These are phyloP conservation scores for Sporothrix sp. DNA, from an alignment of 2,329 filamentous ascomycete species.

Conservation along the genomic window DNA sequence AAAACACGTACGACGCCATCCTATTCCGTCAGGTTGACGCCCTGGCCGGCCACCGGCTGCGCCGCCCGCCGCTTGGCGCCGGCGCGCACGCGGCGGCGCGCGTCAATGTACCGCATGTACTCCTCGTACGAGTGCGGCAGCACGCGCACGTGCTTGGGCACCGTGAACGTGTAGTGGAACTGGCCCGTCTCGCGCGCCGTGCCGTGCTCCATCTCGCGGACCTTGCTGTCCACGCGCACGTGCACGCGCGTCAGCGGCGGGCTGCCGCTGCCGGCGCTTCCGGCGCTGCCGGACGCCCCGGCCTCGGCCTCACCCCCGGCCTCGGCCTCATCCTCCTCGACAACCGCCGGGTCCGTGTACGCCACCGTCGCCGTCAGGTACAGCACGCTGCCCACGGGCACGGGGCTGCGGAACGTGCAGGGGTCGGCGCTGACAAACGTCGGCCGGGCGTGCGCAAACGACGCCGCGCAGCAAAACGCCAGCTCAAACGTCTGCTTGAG, in stretches of 20 bases:
- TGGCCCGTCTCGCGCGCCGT: constrained; percentile 58
- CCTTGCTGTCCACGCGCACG: constrained; percentile 61
- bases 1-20: background rate
- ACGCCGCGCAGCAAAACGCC: constrained; percentile 55
- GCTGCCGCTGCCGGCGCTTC: constrained; percentile 19
- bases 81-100: constrained; percentile 29
- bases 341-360: constrained; percentile 53
- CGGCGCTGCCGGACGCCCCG: constrained; percentile 15
- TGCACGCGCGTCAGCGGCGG: constrained; percentile 45
- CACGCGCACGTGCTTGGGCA: constrained; percentile 29
- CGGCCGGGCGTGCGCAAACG: constrained; percentile 11
- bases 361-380: constrained; percentile 64
- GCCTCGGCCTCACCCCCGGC: background rate
- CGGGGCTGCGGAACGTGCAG: constrained; percentile 64
- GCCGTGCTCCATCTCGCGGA: constrained; percentile 55
- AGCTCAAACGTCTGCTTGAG: constrained; percentile 67
- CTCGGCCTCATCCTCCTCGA: constrained; percentile 19
- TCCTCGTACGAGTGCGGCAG: constrained; percentile 32
- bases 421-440: constrained; percentile 44
- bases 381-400: constrained; percentile 63
- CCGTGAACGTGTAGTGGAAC: constrained; percentile 58
- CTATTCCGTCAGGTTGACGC: constrained; percentile 17
- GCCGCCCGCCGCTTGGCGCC: constrained; percentile 18
- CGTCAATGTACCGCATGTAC: constrained; percentile 36
- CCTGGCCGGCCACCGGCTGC: background rate